Conservation (phyloP, 2,329 filamentous ascomycete genomes). For the Hymenoscyphus fructigenus region DNA sequence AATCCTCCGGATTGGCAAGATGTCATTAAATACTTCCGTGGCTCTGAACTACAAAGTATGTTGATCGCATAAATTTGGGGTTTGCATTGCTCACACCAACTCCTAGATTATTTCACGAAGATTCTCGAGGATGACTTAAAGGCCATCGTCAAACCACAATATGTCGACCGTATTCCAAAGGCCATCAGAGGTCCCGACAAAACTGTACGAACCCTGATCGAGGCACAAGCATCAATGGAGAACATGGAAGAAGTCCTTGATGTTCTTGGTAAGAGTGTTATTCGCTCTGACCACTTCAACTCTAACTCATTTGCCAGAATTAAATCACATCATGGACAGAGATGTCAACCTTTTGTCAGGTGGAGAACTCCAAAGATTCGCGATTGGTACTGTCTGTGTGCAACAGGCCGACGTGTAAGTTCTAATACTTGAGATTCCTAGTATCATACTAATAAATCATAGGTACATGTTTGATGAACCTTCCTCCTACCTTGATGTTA, state of each 20-base stretch:
- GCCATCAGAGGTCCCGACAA: conserved; percentile 82
- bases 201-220: conserved; percentile 75
- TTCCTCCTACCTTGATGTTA: conserved; percentile 98
- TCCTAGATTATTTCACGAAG: conserved; percentile 93
- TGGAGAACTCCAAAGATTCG: conserved; percentile 97
- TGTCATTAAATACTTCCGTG: conserved; percentile 96
- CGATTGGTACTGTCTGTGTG: conserved; percentile 92
- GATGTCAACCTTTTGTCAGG: conserved; percentile 89
- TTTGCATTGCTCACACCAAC: conserved; percentile 14
- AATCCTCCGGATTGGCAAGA: conserved; percentile 99
- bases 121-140: conserved; percentile 95
- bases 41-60: conserved; percentile 93
- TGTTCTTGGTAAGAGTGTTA: conserved; percentile 57
- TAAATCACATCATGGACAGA: conserved; percentile 87
- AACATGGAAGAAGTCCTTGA: conserved; percentile 83
- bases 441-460: conserved; percentile 8
- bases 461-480: conserved; percentile 99
- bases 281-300: not conserved
- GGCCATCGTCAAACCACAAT: conserved; percentile 95
- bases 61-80: conserved; percentile 15
- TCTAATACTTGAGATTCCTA: not conserved
- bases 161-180: conserved; percentile 96
- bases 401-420: conserved; percentile 86
- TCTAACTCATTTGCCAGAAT: conserved; percentile 51
- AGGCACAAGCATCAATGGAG: conserved; percentile 71